A percentile compares a stretch with the other conserved stretches of the same genome.
Conservation (phyloP, 1,139 yeast species). For the Ogataea hybrid region DNA sequence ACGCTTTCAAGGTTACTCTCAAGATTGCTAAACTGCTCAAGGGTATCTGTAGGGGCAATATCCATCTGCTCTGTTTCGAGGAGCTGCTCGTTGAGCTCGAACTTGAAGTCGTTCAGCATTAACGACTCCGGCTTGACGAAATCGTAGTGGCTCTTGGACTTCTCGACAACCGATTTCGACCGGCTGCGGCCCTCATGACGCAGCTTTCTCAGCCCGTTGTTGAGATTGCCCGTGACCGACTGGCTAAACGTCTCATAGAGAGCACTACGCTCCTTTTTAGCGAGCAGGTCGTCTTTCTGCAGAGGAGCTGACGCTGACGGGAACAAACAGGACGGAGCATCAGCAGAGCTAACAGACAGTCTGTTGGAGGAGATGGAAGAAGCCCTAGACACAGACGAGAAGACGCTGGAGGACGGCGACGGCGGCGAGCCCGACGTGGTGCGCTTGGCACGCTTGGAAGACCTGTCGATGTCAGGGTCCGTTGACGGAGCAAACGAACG, state of each 20-base stretch:
- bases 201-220: constrained; percentile 24
- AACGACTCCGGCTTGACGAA: constrained; percentile 15
- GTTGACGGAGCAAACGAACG: constrained; percentile 7
- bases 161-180: constrained; percentile 17
- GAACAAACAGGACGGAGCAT: constrained; percentile 21
- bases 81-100: constrained; percentile 2
- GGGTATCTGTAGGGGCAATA: background rate
- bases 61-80: background rate
- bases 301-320: constrained; percentile 18
- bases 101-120: constrained; percentile 8
- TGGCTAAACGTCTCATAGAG: constrained; percentile 26
- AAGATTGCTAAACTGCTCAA: background rate
- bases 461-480: constrained; percentile 11
- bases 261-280: constrained; percentile 20
- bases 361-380: constrained; percentile 29
- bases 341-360: constrained; percentile 26
- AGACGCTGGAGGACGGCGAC: constrained; percentile 24
- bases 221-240: constrained; percentile 22
- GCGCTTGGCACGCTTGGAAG: constrained; percentile 21
- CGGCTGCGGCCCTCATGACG: constrained; percentile 17
- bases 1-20: background rate
- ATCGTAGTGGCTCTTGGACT: constrained; percentile 11
- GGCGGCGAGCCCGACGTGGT: constrained; percentile 26
- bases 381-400: constrained; percentile 27
- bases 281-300: constrained; percentile 9